Conservation (phyloP, 2,329 filamentous ascomycete genomes). For the Coniochaeta sp. region DNA sequence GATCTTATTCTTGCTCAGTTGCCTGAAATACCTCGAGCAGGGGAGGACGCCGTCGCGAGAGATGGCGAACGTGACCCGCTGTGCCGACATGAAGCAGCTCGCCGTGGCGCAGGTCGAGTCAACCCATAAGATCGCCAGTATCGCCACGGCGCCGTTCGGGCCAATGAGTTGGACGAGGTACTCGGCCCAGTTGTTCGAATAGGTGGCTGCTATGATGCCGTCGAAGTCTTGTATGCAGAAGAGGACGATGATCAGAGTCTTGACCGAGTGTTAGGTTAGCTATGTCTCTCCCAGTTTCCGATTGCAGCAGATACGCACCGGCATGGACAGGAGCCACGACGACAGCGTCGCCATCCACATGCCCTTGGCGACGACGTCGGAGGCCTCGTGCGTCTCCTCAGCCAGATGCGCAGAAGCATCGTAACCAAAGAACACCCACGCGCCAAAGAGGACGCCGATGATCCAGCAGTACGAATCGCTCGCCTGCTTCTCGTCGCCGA, state of each 20-base stretch:
- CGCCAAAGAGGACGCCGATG: conserved; percentile 25
- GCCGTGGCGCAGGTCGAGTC: conserved; percentile 28
- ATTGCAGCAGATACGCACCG: conserved; percentile 8
- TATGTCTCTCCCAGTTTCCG: not conserved
- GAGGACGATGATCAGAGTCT: conserved; percentile 27
- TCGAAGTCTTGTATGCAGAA: conserved; percentile 33
- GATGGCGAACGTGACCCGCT: conserved; percentile 31
- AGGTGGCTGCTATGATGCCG: conserved; percentile 23
- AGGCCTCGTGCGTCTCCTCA: conserved; percentile 29
- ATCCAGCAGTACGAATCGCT: conserved; percentile 29
- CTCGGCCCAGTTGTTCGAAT: conserved; percentile 30
- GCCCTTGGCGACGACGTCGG: conserved; percentile 25
- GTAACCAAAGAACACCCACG: conserved; percentile 28
- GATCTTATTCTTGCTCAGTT: conserved; percentile 22
- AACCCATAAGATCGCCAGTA: conserved; percentile 27
- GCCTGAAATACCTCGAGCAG: conserved; percentile 24
- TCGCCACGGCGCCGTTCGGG: conserved; percentile 22
- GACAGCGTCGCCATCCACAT: conserved; percentile 29
- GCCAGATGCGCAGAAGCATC: conserved; percentile 27
- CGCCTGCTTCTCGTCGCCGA: conserved; percentile 22
- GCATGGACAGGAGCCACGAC: conserved; percentile 27
- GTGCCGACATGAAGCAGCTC: conserved; percentile 28
- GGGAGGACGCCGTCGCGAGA: conserved; percentile 30
- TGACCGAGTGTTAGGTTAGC: not conserved
- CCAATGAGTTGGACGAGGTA: conserved; percentile 29